These are phyloP conservation scores for Ceratocystis cacaofunesta DNA, from an alignment of 2,329 filamentous ascomycete species.

Conservation along the genomic window DNA sequence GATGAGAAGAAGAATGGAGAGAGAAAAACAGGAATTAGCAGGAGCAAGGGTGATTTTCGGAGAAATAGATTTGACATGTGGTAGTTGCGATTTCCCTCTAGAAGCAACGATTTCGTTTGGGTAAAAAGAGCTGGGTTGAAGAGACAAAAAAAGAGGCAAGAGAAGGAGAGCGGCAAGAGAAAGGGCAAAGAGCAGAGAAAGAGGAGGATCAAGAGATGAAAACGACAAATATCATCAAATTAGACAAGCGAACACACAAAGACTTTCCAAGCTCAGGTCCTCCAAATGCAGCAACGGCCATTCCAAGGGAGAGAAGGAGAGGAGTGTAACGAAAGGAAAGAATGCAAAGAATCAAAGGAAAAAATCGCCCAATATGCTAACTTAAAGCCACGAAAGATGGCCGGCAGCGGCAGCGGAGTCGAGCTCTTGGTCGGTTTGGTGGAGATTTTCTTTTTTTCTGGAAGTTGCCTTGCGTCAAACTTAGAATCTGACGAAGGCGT, in stretches of 20 bases:
- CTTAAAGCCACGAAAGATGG: background rate
- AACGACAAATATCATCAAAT: background rate
- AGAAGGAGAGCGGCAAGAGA: background rate
- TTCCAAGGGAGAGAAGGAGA: background rate
- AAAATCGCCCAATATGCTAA: background rate
- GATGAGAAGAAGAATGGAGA: background rate
- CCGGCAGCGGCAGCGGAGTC: background rate
- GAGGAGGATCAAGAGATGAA: background rate
- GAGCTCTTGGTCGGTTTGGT: background rate
- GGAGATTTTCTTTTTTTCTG: background rate
- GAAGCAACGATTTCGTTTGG: no score
- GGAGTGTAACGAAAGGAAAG: background rate
- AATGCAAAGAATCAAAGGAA: background rate
- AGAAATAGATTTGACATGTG: constrained; percentile 6
- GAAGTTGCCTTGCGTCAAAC: background rate
- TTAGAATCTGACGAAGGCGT: background rate
- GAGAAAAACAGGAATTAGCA: background rate
- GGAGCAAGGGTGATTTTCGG: constrained; percentile 3
- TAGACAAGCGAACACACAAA: background rate
- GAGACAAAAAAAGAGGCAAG: background rate
- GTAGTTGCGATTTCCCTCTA: background rate
- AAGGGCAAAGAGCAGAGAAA: background rate
- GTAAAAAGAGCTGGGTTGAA: background rate
- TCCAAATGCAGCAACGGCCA: background rate
- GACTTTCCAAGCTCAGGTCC: background rate